A percentile compares a stretch with the other conserved stretches of the same genome.
These are phyloP conservation scores for Tremella fuciformis DNA, from an alignment of 768 basidiomycete species.

Conservation along the genomic window DNA sequence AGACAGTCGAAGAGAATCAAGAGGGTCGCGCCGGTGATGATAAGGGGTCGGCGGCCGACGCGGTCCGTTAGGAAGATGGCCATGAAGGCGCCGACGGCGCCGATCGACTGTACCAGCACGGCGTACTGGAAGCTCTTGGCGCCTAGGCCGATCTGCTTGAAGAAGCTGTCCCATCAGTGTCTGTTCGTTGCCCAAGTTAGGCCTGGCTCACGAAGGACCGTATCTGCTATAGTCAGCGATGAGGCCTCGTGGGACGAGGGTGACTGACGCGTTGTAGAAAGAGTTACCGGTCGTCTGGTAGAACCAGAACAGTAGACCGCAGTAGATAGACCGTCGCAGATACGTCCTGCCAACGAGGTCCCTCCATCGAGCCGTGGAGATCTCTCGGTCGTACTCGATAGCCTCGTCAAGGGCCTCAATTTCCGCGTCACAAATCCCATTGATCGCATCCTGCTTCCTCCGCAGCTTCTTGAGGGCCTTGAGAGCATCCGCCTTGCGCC, in stretches of 20 bases:
- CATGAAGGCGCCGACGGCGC: conserved; percentile 14
- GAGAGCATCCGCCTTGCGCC: conserved; percentile 18
- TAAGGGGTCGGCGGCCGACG: conserved; percentile 16
- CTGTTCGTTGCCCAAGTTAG: conserved; percentile 14
- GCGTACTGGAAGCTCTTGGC: conserved; percentile 19
- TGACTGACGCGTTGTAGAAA: conserved; percentile 29
- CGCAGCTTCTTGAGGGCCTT: conserved; percentile 17
- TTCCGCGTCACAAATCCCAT: conserved; percentile 17
- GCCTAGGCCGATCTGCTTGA: conserved; percentile 12
- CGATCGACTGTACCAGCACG: conserved; percentile 12
- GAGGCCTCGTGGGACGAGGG: no score
- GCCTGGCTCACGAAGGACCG: conserved; percentile 15
- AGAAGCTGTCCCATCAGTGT: conserved; percentile 17
- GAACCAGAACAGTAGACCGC: conserved; percentile 10
- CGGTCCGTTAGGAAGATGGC: conserved; percentile 15
- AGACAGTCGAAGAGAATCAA: conserved; percentile 15
- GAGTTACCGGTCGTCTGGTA: conserved; percentile 22
- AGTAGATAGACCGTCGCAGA: conserved; percentile 13
- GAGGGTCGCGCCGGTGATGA: conserved; percentile 13
- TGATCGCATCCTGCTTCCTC: conserved; percentile 10
- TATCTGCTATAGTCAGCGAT: background rate
- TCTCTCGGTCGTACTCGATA: conserved; percentile 1
- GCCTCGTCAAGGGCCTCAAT: conserved; percentile 21
- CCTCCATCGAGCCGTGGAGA: conserved; percentile 13
- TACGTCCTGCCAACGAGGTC: conserved; percentile 20